A percentile compares a stretch with the other conserved stretches of the same genome.
Conservation (phyloP, 2,329 filamentous ascomycete species). For the Penicillium sp. region DNA sequence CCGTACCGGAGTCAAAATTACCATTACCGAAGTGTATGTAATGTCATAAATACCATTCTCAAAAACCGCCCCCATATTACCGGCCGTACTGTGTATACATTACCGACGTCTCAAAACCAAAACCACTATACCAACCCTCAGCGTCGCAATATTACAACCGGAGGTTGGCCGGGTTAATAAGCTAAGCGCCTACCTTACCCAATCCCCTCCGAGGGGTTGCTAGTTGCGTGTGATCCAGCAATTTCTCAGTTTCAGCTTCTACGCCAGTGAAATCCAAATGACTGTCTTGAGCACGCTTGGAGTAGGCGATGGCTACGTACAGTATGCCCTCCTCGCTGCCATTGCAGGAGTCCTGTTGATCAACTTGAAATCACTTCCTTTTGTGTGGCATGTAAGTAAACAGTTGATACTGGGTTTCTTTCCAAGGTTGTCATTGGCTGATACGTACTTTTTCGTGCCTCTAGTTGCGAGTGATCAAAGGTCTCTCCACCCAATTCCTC, state of each 20-base stretch:
- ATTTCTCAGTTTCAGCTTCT: background rate
- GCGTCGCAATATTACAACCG: background rate
- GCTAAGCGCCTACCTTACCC: background rate
- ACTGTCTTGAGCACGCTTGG: background rate
- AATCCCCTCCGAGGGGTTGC: background rate
- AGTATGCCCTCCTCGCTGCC: background rate
- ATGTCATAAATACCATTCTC: too few species aligned
- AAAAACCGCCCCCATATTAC: background rate
- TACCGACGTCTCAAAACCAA: background rate
- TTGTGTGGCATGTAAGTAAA: conserved; percentile 1
- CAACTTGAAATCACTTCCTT: background rate
- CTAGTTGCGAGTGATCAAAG: background rate
- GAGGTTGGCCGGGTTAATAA: background rate
- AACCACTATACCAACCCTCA: background rate
- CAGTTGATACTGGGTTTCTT: background rate
- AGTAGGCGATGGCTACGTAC: background rate
- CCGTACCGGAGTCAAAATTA: too few species aligned
- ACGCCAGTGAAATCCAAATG: background rate
- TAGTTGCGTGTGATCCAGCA: background rate
- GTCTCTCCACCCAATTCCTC: background rate
- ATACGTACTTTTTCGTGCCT: background rate
- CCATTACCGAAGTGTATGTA: too few species aligned
- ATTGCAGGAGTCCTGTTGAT: background rate
- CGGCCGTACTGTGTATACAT: background rate
- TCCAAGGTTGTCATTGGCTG: background rate